Evolutionary conservation across 345 rosid species (phyloP), one percentile per base, ranked within the genome.

Genomic region (Fremontodendron californicum): DNA sequence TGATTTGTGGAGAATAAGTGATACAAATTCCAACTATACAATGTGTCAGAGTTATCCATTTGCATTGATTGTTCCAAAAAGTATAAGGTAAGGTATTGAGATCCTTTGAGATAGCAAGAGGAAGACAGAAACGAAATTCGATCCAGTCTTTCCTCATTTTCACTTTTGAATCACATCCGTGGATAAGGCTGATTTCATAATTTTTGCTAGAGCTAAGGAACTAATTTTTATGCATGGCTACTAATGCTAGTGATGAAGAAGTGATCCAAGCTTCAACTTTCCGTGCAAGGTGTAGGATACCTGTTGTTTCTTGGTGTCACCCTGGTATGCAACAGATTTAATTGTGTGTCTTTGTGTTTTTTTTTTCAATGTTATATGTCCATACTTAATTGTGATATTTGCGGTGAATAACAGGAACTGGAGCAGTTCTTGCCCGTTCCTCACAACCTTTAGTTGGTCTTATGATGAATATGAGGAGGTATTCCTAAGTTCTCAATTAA

Each of bases 401-500:
- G 21, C 61, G 76, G 68, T 82, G 51, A 61, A 65, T 75, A 83
- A 64, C 81, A 93, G 99, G 70, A 80, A 86, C 85, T 45, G 99
- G 98, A 78, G 99, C 98, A 66, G 99, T 90, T 79, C 93, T 96
- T 81, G 99, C 98, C 71, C 98, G 99, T 70, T 96, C 99, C 65
- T 94, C 99, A 71, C 99, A 94, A 79, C 98, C 98, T 74, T 83
- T 94, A 67, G 99, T 92, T 80, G 99, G 99, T 79, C 90, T 94
- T 45, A 91, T 96, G 97, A 93, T 93, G 98, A 96, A 94, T 82
- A 87, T 91, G 94, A 90, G 99, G 81, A 96, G 97, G 98, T 94
- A 89, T 37, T 43, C 73, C 66, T 60, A 80, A 81, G 48, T 80
- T 73, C 48, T 62, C 58, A 45, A 46, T 61, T 10, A 71, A 29